phyloP scores from a whole-genome alignment of 208 protist genomes.

The Leishmania arabica region DNA sequence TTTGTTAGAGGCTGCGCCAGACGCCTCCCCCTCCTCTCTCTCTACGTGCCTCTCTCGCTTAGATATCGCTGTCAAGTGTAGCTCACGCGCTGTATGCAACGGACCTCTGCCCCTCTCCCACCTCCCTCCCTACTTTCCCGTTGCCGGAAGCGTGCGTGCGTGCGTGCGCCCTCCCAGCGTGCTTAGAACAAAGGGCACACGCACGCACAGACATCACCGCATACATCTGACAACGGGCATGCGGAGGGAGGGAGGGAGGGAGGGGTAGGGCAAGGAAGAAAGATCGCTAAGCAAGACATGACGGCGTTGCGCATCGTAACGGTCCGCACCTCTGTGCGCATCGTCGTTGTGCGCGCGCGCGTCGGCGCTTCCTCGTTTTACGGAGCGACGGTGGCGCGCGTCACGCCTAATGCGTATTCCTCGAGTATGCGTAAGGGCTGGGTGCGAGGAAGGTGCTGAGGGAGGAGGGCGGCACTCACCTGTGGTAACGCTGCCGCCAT shows the following conservation, averaged over 20 bases:
- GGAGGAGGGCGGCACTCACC: background rate
- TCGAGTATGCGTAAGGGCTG: background rate
- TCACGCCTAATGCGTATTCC: background rate
- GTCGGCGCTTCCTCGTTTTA: too few species aligned
- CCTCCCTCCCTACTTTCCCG: background rate
- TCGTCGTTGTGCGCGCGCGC: too few species aligned
- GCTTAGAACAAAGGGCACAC: background rate
- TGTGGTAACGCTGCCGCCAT: background rate
- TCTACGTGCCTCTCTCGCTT: background rate
- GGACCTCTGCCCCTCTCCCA: background rate
- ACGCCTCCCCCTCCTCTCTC: background rate
- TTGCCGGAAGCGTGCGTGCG: background rate
- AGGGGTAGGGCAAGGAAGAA: background rate
- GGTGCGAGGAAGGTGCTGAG: background rate
- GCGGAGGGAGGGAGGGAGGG: background rate
- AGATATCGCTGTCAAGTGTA: background rate
- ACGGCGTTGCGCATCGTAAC: background rate
- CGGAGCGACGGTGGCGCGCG: too few species aligned
- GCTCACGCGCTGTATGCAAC: too few species aligned
- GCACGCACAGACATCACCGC: background rate
- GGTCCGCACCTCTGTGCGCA: background rate
- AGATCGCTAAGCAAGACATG: background rate
- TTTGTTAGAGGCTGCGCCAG: background rate
- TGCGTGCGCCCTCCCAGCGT: too few species aligned
- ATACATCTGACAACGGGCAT: background rate